Conservation (phyloP, 2,329 filamentous ascomycete species). For the Fusarium concolor region DNA sequence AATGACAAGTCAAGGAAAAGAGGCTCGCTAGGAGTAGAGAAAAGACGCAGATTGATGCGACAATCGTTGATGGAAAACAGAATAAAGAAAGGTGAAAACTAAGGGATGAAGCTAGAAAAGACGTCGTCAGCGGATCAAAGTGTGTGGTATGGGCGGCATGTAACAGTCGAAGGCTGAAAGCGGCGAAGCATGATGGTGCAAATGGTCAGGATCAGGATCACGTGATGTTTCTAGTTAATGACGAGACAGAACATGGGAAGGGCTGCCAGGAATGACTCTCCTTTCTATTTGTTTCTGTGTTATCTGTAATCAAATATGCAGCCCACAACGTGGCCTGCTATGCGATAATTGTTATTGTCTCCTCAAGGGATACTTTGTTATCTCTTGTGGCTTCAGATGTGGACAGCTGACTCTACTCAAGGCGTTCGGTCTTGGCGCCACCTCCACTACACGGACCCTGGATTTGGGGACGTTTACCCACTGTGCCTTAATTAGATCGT, state of each 20-base stretch:
- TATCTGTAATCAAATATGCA: background rate
- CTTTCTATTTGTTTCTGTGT: background rate
- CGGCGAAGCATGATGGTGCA: slow-evolving; percentile 36
- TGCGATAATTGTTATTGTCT: background rate
- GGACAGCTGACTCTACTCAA: slow-evolving; percentile 17
- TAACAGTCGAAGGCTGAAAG: slow-evolving; percentile 31
- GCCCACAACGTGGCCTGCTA: background rate
- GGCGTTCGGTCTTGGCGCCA: slow-evolving; percentile 38
- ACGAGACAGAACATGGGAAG: slow-evolving; percentile 14
- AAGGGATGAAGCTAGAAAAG: slow-evolving; percentile 37
- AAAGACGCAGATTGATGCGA: slow-evolving; percentile 5
- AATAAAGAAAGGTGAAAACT: slow-evolving; percentile 33
- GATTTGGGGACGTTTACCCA: slow-evolving; percentile 36
- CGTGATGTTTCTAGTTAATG: slow-evolving; percentile 23
- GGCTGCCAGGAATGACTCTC: background rate
- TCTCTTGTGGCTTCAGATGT: slow-evolving; percentile 13
- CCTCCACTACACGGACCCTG: slow-evolving; percentile 40
- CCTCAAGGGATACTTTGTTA: background rate
- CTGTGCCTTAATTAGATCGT: slow-evolving; percentile 39
- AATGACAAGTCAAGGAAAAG: slow-evolving; percentile 22
- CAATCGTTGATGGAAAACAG: slow-evolving; percentile 20
- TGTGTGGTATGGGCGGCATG: slow-evolving; percentile 21
- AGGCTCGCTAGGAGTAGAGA: slow-evolving; percentile 11
- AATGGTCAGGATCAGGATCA: slow-evolving; percentile 22
- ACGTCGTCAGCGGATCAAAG: slow-evolving; percentile 34